Evolutionary conservation across 1,139 yeast genomes (phyloP).

Genomic region (Meyerozyma sp.): DNA sequence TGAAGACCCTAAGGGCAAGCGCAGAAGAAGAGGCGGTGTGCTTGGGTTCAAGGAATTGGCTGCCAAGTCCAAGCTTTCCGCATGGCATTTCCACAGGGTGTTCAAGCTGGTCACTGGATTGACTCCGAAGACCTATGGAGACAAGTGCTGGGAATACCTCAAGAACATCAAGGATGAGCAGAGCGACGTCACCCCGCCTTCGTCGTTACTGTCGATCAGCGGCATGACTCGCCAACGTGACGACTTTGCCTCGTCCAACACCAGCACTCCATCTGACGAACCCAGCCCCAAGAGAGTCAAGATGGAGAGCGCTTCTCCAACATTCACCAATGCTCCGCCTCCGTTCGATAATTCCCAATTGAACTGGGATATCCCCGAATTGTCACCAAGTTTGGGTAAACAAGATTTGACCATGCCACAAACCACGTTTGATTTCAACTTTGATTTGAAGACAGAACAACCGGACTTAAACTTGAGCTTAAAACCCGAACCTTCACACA

Average conservation of each 20-base stretch:
- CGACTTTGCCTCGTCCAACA: neutral
- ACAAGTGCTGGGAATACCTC: slow-evolving; percentile 73
- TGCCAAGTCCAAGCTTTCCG: slow-evolving; percentile 73
- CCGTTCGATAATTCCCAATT: neutral
- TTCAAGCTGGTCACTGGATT: slow-evolving; percentile 80
- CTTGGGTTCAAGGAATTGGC: slow-evolving; percentile 87
- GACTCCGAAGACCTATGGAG: slow-evolving; percentile 87
- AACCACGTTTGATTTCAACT: neutral
- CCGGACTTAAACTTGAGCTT: neutral
- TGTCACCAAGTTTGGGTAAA: neutral
- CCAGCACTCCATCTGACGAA: neutral
- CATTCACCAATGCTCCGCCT: neutral
- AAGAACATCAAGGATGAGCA: slow-evolving; percentile 19
- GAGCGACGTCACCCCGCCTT: neutral
- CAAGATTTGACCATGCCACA: neutral
- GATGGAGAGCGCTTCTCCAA: neutral
- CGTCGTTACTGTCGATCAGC: slow-evolving; percentile 12
- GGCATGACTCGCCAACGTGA: neutral
- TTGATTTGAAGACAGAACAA: neutral
- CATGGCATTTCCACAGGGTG: slow-evolving; percentile 94
- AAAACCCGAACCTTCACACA: neutral
- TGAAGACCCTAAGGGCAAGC: slow-evolving; percentile 33
- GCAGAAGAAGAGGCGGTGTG: slow-evolving; percentile 77
- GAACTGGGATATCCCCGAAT: neutral
- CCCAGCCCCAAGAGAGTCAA: neutral